These are phyloP conservation scores for Epichloe coenophiala DNA, from an alignment of 2,329 filamentous ascomycete genomes.

Conservation along the genomic window DNA sequence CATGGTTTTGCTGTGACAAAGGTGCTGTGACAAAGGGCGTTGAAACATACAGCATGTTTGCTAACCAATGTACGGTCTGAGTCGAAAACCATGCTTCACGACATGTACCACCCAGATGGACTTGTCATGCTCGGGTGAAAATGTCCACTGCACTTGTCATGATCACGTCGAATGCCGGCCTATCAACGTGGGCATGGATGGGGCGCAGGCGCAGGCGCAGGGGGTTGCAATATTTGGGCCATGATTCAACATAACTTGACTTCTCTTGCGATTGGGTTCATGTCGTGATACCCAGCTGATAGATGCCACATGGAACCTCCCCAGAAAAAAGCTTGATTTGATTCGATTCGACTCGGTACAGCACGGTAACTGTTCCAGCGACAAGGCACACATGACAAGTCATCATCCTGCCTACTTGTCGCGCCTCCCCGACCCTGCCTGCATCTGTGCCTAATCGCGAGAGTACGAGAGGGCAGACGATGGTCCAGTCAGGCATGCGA, in stretches of 20 bases:
- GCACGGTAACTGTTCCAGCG: not conserved
- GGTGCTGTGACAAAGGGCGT: too few relatives aligned
- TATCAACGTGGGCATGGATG: not conserved
- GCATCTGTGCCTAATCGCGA: constrained; percentile 4
- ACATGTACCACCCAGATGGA: too few relatives aligned
- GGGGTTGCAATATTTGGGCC: not conserved
- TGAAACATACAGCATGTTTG: too few relatives aligned
- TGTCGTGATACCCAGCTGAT: constrained; percentile 3
- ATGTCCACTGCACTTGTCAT: too few relatives aligned
- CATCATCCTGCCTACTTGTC: not conserved
- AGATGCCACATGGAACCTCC: not conserved
- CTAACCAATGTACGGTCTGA: too few relatives aligned
- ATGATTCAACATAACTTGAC: not conserved
- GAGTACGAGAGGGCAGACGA: not conserved
- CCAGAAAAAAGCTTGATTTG: not conserved
- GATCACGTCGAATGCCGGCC: not conserved
- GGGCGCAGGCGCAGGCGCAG: too few relatives aligned
- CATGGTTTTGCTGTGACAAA: too few relatives aligned
- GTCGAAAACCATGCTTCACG: too few relatives aligned
- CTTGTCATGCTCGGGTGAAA: not conserved
- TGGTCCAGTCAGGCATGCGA: not conserved
- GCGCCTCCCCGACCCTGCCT: not conserved
- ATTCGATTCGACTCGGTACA: not conserved
- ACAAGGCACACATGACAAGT: not conserved
- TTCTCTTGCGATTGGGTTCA: constrained; percentile 1